These are phyloP conservation scores for Scheffersomyces insectosa DNA, from an alignment of 1,139 yeast species.

Conservation along the genomic window DNA sequence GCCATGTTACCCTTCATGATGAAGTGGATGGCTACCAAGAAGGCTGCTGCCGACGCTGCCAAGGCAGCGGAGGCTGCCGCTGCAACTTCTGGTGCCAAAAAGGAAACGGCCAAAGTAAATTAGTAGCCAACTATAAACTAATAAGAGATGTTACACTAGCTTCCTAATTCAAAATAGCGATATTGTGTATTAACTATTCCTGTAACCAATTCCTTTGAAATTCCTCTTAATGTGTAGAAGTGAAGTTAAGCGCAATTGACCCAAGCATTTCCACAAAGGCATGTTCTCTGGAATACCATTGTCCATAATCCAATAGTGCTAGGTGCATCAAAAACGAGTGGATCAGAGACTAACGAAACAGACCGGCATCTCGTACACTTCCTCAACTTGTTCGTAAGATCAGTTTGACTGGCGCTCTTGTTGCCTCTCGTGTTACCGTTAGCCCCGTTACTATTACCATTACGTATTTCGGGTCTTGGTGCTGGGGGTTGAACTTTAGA, in stretches of 20 bases:
- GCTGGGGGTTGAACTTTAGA: constrained; percentile 16
- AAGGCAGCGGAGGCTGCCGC: constrained; percentile 11
- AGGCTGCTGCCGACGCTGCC: constrained; percentile 15
- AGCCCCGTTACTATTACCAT: not conserved
- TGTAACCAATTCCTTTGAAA: too few relatives aligned
- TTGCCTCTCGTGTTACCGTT: constrained; percentile 4
- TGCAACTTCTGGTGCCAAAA: not conserved
- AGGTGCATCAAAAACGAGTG: constrained; percentile 39
- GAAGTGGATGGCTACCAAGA: constrained; percentile 25
- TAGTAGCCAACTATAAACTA: too few relatives aligned
- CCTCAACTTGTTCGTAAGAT: constrained; percentile 25
- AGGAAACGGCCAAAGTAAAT: not conserved
- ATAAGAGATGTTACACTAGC: too few relatives aligned
- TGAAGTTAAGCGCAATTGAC: constrained; percentile 26
- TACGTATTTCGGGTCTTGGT: constrained; percentile 7
- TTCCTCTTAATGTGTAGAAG: not conserved
- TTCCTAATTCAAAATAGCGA: too few relatives aligned
- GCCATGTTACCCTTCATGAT: constrained; percentile 41
- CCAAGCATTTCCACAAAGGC: constrained; percentile 85
- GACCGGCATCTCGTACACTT: constrained; percentile 72
- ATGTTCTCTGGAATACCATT: constrained; percentile 70
- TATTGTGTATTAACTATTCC: too few relatives aligned
- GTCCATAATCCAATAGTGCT: constrained; percentile 60
- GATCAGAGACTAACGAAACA: constrained; percentile 52
- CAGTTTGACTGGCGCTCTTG: constrained; percentile 1